Evolutionary conservation across 176 grass and related monocot genomes (phyloP).

Genomic region (Musa beccarii): DNA sequence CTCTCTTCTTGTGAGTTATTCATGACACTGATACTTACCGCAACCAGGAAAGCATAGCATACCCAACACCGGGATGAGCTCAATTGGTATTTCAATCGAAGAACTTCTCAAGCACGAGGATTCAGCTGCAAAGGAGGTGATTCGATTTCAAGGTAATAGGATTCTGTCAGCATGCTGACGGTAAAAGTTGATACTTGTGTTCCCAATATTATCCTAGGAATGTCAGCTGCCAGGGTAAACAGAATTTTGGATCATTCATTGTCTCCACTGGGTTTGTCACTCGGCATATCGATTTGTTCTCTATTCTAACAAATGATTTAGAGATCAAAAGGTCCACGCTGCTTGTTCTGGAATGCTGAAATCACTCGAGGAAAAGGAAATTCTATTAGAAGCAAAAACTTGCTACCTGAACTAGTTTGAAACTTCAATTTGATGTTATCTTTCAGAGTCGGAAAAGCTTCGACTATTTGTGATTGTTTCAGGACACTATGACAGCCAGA

Average conservation of each 20-base stretch:
- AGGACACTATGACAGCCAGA: slow-evolving; percentile 12
- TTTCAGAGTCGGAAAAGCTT: slow-evolving; percentile 12
- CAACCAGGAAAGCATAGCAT: slow-evolving; percentile 11
- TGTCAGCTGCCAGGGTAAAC: no score
- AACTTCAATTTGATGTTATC: background rate
- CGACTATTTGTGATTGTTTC: slow-evolving; percentile 19
- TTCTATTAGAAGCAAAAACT: background rate
- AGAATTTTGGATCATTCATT: no score
- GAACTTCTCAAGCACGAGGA: slow-evolving; percentile 19
- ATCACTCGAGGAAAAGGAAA: background rate
- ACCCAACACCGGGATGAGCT: slow-evolving; percentile 16
- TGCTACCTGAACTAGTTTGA: background rate
- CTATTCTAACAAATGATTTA: no score
- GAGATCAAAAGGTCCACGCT: background rate
- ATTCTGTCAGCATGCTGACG: background rate
- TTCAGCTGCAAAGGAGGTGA: slow-evolving; percentile 6
- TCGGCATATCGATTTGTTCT: no score
- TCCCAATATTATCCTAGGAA: background rate
- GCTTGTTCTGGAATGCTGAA: background rate
- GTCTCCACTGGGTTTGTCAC: no score
- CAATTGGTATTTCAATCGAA: slow-evolving; percentile 11
- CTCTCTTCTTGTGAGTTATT: background rate
- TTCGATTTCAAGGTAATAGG: slow-evolving; percentile 15
- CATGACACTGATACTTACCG: background rate
- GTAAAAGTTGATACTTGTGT: background rate